Evolutionary conservation across 768 basidiomycete genomes (phyloP).

Genomic region (Cubamyces lactineus): DNA sequence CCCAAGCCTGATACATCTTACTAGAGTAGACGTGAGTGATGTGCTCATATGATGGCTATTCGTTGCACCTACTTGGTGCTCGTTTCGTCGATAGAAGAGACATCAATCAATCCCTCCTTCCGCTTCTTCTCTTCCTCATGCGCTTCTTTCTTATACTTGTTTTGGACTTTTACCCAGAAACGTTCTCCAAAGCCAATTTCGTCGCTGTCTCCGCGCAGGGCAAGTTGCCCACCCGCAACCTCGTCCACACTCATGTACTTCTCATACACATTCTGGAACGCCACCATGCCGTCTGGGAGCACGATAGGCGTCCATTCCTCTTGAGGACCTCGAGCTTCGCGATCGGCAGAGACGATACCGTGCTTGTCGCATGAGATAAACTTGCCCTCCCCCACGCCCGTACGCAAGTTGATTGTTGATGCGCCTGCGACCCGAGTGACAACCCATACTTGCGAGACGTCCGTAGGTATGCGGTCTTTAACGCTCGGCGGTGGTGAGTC

Average conservation of each 20-base stretch:
- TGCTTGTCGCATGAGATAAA: slow-evolving; percentile 88
- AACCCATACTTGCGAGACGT: slow-evolving; percentile 92
- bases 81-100: slow-evolving; percentile 63
- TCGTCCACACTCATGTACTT: slow-evolving; percentile 87
- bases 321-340: slow-evolving; percentile 90
- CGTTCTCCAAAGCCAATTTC: slow-evolving; percentile 84
- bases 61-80: slow-evolving; percentile 63
- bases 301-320: slow-evolving; percentile 93
- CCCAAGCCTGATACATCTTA: slow-evolving; percentile 81
- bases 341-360: slow-evolving; percentile 80
- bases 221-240: slow-evolving; percentile 78
- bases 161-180: slow-evolving; percentile 90
- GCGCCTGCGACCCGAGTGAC: slow-evolving; percentile 85
- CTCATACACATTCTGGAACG: slow-evolving; percentile 87
- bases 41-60: slow-evolving; percentile 8
- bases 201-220: slow-evolving; percentile 83
- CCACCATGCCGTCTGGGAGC: slow-evolving; percentile 82
- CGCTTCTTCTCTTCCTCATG: slow-evolving; percentile 59
- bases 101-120: slow-evolving; percentile 41
- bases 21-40: slow-evolving; percentile 41
- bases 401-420: slow-evolving; percentile 81
- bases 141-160: slow-evolving; percentile 85
- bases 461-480: slow-evolving; percentile 71
- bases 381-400: slow-evolving; percentile 86
- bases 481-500: slow-evolving; percentile 49